A percentile compares a stretch with the other conserved stretches of the same genome.
These are phyloP conservation scores for Trichoderma guizhouense DNA, from an alignment of 2,329 filamentous ascomycete genomes.

Conservation along the genomic window DNA sequence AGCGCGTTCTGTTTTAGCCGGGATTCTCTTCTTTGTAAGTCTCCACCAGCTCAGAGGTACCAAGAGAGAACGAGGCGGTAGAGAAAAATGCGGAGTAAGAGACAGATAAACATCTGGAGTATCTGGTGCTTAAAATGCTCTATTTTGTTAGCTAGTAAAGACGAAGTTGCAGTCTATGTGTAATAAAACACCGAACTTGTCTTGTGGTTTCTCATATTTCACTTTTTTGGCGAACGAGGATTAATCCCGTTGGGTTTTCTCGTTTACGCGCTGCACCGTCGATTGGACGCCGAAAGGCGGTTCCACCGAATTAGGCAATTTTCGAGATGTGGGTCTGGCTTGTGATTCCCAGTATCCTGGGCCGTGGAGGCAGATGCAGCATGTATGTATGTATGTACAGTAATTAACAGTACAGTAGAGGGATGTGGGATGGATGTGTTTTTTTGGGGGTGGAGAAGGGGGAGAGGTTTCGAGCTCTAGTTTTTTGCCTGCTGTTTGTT, in stretches of 20 bases:
- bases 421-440: neutral
- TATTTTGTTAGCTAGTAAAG: too few relatives aligned
- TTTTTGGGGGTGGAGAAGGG: neutral
- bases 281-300: slow-evolving; percentile 2
- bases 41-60: neutral
- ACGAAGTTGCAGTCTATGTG: too few relatives aligned
- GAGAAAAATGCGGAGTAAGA: neutral
- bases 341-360: slow-evolving; percentile 6
- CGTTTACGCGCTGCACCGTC: slow-evolving; percentile 9
- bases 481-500: neutral
- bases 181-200: neutral
- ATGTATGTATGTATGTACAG: neutral
- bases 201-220: neutral
- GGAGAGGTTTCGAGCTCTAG: neutral
- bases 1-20: neutral
- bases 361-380: neutral
- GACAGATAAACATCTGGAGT: neutral
- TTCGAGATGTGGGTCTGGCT: slow-evolving; percentile 12
- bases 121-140: neutral
- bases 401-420: neutral
- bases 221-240: neutral
- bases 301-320: slow-evolving; percentile 19
- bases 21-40: neutral
- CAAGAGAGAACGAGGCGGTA: neutral
- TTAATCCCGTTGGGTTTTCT: neutral